Evolutionary conservation across 75 land plant genomes (phyloP), one percentile per base, ranked within the genome.

Genomic region (Isoetes taiwanensis): DNA sequence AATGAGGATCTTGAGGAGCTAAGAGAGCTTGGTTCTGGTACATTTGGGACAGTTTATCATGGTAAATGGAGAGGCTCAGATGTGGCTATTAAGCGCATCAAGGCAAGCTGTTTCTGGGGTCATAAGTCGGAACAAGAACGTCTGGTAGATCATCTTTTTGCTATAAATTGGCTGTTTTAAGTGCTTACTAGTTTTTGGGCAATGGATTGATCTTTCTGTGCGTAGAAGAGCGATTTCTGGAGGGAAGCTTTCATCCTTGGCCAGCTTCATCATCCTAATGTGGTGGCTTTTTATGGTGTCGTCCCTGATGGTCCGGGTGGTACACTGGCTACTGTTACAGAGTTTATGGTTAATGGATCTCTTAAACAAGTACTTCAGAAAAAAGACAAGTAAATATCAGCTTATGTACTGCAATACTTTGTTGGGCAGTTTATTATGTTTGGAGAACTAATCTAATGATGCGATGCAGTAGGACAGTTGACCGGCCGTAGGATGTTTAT

Each of bases 271-370:
- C 97, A 90, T 70, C 97, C 97, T 2, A 90, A 90, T 74, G 94
- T 90, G 39, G 87, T 90, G 41, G 97, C 97, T 41, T 90, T 90
- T 54, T 90, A 90, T 75, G 97, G 97, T 50, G 81, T 90, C 41
- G 97, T 90, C 41, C 82, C 82, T 40, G 97, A 90, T 77, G 97
- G 94, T 0, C 97, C 97, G 32, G 94, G 85, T 12, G 82, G 88
- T 2, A 80, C 97, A 28, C 59, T 90, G 25, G 97, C 97, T 35
- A 90, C 97, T 37, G 97, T 90, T 1, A 90, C 97, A 30, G 97
- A 90, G 58, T 90, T 67, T 64, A 90, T 90, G 97, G 97, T 90
- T 43, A 90, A 90, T 83, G 97, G 97, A 32, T 90, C 97, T 32
- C 73, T 90, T 27, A 76, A 78, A 53, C 71, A 67, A 61, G 87